These are phyloP conservation scores for Phytophthora megakarya DNA, from an alignment of 352 stramenopile genomes.

Conservation along the genomic window DNA sequence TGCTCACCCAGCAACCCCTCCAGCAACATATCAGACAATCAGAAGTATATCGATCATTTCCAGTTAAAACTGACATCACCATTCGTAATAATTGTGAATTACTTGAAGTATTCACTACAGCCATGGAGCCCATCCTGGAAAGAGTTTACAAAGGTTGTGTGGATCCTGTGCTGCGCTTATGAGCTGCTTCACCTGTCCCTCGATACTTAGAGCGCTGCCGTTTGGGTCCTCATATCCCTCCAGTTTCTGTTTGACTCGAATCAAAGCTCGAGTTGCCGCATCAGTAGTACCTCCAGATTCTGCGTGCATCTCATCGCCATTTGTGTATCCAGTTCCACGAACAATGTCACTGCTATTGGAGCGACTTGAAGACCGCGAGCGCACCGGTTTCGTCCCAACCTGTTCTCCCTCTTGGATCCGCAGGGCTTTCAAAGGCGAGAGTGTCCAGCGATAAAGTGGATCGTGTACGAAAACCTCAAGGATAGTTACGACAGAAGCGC, in stretches of 20 bases:
- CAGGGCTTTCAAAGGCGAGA: slow-evolving; percentile 91
- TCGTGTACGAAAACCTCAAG: slow-evolving; percentile 99
- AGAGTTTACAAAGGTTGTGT: slow-evolving; percentile 96
- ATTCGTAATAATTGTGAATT: too few species aligned
- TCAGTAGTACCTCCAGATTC: slow-evolving; percentile 61
- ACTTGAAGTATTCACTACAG: too few species aligned
- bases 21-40: too few species aligned
- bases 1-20: too few species aligned
- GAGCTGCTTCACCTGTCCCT: slow-evolving; percentile 98
- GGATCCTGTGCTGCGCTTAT: slow-evolving; percentile 96
- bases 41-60: too few species aligned
- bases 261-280: slow-evolving; percentile 92
- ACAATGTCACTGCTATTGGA: slow-evolving; percentile 24
- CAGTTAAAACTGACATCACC: too few species aligned
- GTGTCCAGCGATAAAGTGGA: slow-evolving; percentile 98
- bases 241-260: slow-evolving; percentile 98
- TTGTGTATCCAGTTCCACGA: slow-evolving; percentile 13
- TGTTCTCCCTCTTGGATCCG: slow-evolving; percentile 69
- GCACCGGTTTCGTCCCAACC: slow-evolving; percentile 9
- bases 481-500: slow-evolving; percentile 96
- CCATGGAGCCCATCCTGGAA: slow-evolving; percentile 97
- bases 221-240: slow-evolving; percentile 98
- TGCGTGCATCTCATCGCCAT: slow-evolving; percentile 34
- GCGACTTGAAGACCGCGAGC: slow-evolving; percentile 23
- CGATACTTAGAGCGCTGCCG: slow-evolving; percentile 96